Evolutionary conservation across 768 basidiomycete species (phyloP).

Genomic region (Cubamyces sp.): DNA sequence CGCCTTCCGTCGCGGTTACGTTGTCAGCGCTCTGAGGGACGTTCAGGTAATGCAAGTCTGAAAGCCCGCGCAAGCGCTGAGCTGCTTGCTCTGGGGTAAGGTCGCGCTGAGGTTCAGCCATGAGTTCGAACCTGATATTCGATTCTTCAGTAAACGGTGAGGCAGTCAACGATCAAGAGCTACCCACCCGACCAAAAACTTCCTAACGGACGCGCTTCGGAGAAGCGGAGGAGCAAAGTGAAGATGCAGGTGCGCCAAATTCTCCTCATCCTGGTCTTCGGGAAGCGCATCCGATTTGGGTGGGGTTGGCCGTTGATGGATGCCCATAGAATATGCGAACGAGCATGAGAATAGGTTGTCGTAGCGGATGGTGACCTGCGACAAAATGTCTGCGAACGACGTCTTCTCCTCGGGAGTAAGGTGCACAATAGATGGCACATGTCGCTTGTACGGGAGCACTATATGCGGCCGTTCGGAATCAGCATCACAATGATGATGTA

Average conservation of each 20-base stretch:
- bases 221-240: constrained; percentile 88
- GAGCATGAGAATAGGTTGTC: constrained; percentile 84
- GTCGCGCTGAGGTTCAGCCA: constrained; percentile 90
- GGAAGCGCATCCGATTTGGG: constrained; percentile 29
- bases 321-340: constrained; percentile 94
- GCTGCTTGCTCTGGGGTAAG: constrained; percentile 91
- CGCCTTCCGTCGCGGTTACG: constrained; percentile 6
- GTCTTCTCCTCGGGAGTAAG: constrained; percentile 62
- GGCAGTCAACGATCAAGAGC: background rate
- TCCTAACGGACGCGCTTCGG: constrained; percentile 79
- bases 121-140: constrained; percentile 73
- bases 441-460: constrained; percentile 81
- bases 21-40: constrained; percentile 7
- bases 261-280: constrained; percentile 46
- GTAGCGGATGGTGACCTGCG: constrained; percentile 64
- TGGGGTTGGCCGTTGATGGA: constrained; percentile 82
- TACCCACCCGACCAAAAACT: constrained; percentile 87
- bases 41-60: constrained; percentile 65
- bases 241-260: constrained; percentile 78
- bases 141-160: constrained; percentile 18
- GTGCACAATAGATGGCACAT: constrained; percentile 71
- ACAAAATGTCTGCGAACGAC: constrained; percentile 71
- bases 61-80: constrained; percentile 53
- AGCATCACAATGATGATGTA: background rate
- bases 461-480: background rate